phyloP scores from a whole-genome alignment of 495 filamentous ascomycete genomes.

The Rusavskia elegans region DNA sequence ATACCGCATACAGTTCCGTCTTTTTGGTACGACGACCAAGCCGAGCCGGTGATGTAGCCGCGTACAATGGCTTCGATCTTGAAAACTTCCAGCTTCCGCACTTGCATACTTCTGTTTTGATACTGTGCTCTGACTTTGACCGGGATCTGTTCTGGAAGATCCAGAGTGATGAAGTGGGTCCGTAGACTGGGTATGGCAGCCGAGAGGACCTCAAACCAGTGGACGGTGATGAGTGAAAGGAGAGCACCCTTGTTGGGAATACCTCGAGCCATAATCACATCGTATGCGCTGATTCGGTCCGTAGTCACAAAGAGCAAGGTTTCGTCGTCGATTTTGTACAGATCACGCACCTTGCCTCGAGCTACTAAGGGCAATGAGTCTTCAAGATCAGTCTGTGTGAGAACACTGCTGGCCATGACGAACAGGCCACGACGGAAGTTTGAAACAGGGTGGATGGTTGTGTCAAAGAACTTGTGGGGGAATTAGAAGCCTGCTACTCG shows the following conservation, averaged over 20 bases:
- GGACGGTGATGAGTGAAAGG: constrained; percentile 42
- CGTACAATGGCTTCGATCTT: constrained; percentile 87
- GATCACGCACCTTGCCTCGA: constrained; percentile 66
- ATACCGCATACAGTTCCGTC: constrained; percentile 72
- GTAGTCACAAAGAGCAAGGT: constrained; percentile 78
- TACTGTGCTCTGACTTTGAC: constrained; percentile 34
- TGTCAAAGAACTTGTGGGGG: too few relatives aligned
- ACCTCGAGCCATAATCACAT: constrained; percentile 63
- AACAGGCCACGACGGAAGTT: too few relatives aligned
- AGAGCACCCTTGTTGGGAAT: constrained; percentile 54
- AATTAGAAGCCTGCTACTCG: too few relatives aligned
- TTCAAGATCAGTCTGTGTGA: constrained; percentile 29
- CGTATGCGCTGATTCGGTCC: constrained; percentile 78
- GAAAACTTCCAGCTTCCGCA: constrained; percentile 61
- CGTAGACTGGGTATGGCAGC: constrained; percentile 41
- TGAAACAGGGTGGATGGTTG: too few relatives aligned
- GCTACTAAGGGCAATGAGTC: constrained; percentile 39
- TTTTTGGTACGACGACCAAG: constrained; percentile 68
- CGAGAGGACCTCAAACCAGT: constrained; percentile 39
- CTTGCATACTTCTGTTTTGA: constrained; percentile 63
- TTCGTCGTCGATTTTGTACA: constrained; percentile 59
- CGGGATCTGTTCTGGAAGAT: constrained; percentile 41
- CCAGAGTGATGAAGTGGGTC: constrained; percentile 61
- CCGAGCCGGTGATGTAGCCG: constrained; percentile 86
- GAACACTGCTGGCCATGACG: background rate